A percentile compares a stretch with the other conserved stretches of the same genome.
These are phyloP conservation scores for Capronia americana DNA, from an alignment of 2,329 filamentous ascomycete genomes.

Conservation along the genomic window DNA sequence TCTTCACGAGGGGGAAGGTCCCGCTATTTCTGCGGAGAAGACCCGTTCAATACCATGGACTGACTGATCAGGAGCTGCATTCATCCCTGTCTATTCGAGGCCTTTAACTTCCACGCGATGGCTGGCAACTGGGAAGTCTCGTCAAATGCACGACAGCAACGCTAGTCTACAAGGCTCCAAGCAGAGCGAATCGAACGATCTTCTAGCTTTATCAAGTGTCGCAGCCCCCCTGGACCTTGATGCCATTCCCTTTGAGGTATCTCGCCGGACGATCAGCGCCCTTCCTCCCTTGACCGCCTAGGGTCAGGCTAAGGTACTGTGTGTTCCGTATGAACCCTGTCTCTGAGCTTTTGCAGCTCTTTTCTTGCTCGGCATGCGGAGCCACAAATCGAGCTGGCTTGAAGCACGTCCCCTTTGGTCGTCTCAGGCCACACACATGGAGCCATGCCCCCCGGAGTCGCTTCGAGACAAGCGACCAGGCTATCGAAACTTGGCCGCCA, in stretches of 20 bases:
- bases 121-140: not conserved
- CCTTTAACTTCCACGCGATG: not conserved
- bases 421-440: not conserved
- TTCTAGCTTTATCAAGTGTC: conserved; percentile 10
- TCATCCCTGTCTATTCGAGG: not conserved
- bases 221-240: not conserved
- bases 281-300: not conserved
- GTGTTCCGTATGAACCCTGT: no score
- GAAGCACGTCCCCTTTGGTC: not conserved
- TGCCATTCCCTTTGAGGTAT: not conserved
- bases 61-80: not conserved
- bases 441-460: not conserved
- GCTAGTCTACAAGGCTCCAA: not conserved
- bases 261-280: not conserved
- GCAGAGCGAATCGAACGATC: not conserved
- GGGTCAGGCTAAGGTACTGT: no score
- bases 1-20: not conserved
- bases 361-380: not conserved
- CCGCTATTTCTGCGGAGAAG: not conserved
- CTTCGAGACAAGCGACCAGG: not conserved
- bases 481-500: not conserved
- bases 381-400: not conserved
- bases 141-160: not conserved
- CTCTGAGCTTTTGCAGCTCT: not conserved
- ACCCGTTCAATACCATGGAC: not conserved